A percentile compares a stretch with the other conserved stretches of the same genome.
These are phyloP conservation scores for Cymbidium sinense DNA, from an alignment of 106 monocot genomes.

Conservation along the genomic window DNA sequence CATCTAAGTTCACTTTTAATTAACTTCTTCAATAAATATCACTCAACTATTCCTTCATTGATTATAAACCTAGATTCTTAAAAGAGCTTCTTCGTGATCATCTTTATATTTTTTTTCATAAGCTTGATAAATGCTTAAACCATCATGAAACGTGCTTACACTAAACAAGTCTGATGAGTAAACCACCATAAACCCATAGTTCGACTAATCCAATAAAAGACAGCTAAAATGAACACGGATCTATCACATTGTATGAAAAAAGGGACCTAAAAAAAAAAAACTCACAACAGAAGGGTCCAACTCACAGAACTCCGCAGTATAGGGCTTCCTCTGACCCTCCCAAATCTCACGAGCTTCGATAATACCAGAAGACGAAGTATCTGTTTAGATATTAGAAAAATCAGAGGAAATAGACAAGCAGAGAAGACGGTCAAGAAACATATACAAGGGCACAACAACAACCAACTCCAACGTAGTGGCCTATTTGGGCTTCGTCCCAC, in stretches of 20 bases:
- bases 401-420: background rate
- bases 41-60: no score
- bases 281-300: slow-evolving; percentile 69
- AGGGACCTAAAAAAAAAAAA: slow-evolving; percentile 1
- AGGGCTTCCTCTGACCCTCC: slow-evolving; percentile 72
- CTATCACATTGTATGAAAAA: background rate
- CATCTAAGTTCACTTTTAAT: no score
- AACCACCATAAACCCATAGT: background rate
- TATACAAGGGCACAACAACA: background rate
- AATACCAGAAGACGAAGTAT: slow-evolving; percentile 42
- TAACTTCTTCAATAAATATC: no score
- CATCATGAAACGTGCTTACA: no score
- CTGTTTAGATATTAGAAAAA: slow-evolving; percentile 22
- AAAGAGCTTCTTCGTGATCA: no score
- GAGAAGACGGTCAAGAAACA: background rate
- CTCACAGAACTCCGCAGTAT: slow-evolving; percentile 69
- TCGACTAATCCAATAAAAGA: background rate
- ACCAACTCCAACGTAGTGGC: slow-evolving; percentile 87
- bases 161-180: no score
- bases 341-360: slow-evolving; percentile 56
- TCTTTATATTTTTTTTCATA: no score
- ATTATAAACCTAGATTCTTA: no score
- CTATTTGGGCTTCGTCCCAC: slow-evolving; percentile 86
- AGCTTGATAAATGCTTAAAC: no score
- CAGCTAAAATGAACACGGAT: background rate